Conservation (phyloP, 208 protist species). For the Trypanosoma theileri region DNA sequence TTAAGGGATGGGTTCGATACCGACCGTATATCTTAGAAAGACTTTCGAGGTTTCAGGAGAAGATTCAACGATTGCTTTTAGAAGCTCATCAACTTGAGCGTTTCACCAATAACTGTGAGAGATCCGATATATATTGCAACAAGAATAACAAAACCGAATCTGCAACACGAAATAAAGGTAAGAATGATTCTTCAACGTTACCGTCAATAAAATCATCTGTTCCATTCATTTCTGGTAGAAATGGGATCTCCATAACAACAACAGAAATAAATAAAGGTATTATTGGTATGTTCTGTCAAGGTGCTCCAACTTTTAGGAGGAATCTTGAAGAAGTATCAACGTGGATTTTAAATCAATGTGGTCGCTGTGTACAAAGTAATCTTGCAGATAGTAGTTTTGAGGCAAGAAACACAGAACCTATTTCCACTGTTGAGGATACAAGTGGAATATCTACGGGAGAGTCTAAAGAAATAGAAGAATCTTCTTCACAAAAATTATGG, state of each 20-base stretch:
- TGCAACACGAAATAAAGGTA: not conserved
- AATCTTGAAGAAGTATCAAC: slow-evolving; percentile 25
- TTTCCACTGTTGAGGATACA: not conserved
- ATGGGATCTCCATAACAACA: too few relatives aligned
- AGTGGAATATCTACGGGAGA: slow-evolving; percentile 1
- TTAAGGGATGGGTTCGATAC: slow-evolving; percentile 17
- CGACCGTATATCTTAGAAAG: slow-evolving; percentile 6
- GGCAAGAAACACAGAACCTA: slow-evolving; percentile 6
- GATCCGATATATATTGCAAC: not conserved
- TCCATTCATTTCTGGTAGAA: too few relatives aligned
- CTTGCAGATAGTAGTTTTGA: not conserved
- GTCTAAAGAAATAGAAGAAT: not conserved
- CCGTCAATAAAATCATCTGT: too few relatives aligned
- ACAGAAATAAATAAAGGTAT: slow-evolving; percentile 12
- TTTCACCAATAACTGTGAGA: not conserved
- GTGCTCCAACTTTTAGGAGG: slow-evolving; percentile 16
- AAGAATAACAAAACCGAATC: not conserved
- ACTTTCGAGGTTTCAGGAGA: slow-evolving; percentile 25
- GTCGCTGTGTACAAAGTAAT: not conserved
- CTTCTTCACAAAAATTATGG: slow-evolving; percentile 10
- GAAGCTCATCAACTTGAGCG: slow-evolving; percentile 23
- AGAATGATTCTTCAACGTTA: not conserved
- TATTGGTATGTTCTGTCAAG: slow-evolving; percentile 18
- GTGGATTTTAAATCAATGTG: slow-evolving; percentile 26
- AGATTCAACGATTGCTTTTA: slow-evolving; percentile 26